These are phyloP conservation scores for Ophiostoma angusticollis DNA, from an alignment of 2,329 filamentous ascomycete genomes.

Conservation along the genomic window DNA sequence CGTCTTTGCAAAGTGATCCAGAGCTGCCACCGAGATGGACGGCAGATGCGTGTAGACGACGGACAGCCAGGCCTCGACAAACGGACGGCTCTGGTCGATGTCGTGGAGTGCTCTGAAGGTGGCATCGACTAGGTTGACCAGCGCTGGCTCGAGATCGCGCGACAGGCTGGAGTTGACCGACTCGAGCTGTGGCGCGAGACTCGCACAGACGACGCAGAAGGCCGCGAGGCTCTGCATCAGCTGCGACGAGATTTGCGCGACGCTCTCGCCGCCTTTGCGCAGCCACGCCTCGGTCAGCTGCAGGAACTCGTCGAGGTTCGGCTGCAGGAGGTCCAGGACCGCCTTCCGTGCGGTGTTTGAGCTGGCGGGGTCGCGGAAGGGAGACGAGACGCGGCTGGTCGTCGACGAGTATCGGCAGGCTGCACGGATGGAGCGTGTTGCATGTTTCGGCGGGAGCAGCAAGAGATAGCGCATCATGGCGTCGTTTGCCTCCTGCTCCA, in stretches of 20 bases:
- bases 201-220: slow-evolving; percentile 31
- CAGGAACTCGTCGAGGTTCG: slow-evolving; percentile 38
- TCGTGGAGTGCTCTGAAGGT: slow-evolving; percentile 28
- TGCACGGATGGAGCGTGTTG: not conserved
- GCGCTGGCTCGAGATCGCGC: slow-evolving; percentile 31
- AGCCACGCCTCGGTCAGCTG: slow-evolving; percentile 36
- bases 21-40: slow-evolving; percentile 23
- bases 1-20: slow-evolving; percentile 27
- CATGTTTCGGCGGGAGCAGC: slow-evolving; percentile 28
- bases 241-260: slow-evolving; percentile 37
- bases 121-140: slow-evolving; percentile 29
- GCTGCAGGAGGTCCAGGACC: slow-evolving; percentile 39
- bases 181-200: slow-evolving; percentile 35
- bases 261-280: slow-evolving; percentile 28
- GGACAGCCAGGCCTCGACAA: slow-evolving; percentile 34
- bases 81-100: slow-evolving; percentile 32
- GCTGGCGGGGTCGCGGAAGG: slow-evolving; percentile 10
- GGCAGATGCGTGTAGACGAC: slow-evolving; percentile 35
- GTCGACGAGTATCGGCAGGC: slow-evolving; percentile 5
- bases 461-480: slow-evolving; percentile 41
- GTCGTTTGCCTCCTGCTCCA: slow-evolving; percentile 29
- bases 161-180: slow-evolving; percentile 36
- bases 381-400: slow-evolving; percentile 1
- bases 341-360: slow-evolving; percentile 35
- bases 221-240: slow-evolving; percentile 39